phyloP scores from a whole-genome alignment of 371 early-diverging fungal genomes.

The Smittium culicis region DNA sequence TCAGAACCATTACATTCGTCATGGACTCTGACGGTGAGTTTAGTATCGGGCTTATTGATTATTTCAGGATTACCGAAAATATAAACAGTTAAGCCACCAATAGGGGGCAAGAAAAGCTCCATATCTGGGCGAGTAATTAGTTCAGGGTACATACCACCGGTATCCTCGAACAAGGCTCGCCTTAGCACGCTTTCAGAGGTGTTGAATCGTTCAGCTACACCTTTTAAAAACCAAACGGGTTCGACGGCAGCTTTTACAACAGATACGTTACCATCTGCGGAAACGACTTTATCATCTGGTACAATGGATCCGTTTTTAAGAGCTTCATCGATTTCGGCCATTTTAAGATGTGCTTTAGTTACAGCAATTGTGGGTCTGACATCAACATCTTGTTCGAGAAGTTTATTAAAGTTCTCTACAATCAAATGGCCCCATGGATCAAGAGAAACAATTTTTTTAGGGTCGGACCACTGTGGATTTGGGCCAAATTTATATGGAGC shows the following conservation, averaged over 20 bases:
- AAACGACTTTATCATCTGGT: slow-evolving; percentile 74
- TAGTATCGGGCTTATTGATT: slow-evolving; percentile 64
- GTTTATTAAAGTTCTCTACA: slow-evolving; percentile 40
- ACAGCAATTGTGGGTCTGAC: slow-evolving; percentile 88
- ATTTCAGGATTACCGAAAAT: slow-evolving; percentile 79
- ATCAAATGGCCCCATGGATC: slow-evolving; percentile 87
- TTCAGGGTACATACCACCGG: slow-evolving; percentile 93
- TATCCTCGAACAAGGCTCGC: slow-evolving; percentile 71
- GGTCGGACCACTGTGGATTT: slow-evolving; percentile 69
- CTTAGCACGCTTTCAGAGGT: slow-evolving; percentile 74
- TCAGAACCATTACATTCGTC: slow-evolving; percentile 90
- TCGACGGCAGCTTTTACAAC: slow-evolving; percentile 90
- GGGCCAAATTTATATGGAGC: slow-evolving; percentile 76
- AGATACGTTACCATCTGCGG: slow-evolving; percentile 63
- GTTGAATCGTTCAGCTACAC: slow-evolving; percentile 78
- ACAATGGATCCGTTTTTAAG: slow-evolving; percentile 46
- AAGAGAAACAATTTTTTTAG: slow-evolving; percentile 81
- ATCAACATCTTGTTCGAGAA: slow-evolving; percentile 62
- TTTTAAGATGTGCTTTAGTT: slow-evolving; percentile 86
- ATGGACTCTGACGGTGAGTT: slow-evolving; percentile 78
- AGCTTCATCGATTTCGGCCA: slow-evolving; percentile 74
- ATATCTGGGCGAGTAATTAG: slow-evolving; percentile 86
- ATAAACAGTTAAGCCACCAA: slow-evolving; percentile 86
- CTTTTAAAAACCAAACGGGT: slow-evolving; percentile 94
- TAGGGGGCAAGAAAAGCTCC: slow-evolving; percentile 87